Evolutionary conservation across 192 early-diverging fungal species (phyloP).

Genomic region (Backusella westeae): DNA sequence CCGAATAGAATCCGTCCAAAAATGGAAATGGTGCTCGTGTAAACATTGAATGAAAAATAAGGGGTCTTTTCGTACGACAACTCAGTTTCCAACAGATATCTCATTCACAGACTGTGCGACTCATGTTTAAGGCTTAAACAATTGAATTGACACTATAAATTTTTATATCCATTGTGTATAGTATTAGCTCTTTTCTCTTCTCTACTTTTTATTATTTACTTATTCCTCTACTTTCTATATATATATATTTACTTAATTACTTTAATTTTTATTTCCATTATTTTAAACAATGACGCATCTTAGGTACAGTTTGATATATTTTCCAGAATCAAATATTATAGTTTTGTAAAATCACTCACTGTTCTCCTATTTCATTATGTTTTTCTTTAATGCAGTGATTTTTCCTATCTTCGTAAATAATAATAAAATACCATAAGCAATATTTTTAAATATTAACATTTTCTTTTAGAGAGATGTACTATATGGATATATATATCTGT

Average conservation of each 20-base stretch:
- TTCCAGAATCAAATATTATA: not conserved
- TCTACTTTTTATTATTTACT: not conserved
- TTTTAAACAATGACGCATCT: slow-evolving; percentile 11
- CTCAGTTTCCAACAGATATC: not conserved
- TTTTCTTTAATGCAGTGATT: slow-evolving; percentile 20
- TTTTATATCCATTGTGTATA: not conserved
- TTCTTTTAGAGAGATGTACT: not conserved
- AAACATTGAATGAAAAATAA: not conserved
- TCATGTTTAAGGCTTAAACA: not conserved
- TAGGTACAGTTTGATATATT: slow-evolving; percentile 4
- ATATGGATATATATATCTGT: slow-evolving; percentile 16
- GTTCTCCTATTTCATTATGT: not conserved
- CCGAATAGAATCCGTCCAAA: not conserved
- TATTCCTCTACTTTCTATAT: not conserved
- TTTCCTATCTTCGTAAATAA: slow-evolving; percentile 26
- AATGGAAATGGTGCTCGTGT: not conserved
- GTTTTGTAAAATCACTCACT: not conserved
- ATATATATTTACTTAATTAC: not conserved
- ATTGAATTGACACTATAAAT: slow-evolving; percentile 1
- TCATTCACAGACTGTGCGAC: not conserved
- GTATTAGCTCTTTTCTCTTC: not conserved
- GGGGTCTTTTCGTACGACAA: not conserved
- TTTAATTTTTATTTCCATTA: not conserved
- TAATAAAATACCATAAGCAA: not conserved
- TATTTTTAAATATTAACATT: not conserved